A percentile compares a stretch with the other conserved stretches of the same genome.
Conservation (phyloP, 1,139 yeast genomes). For the Groenewaldozyma auringiensis region DNA sequence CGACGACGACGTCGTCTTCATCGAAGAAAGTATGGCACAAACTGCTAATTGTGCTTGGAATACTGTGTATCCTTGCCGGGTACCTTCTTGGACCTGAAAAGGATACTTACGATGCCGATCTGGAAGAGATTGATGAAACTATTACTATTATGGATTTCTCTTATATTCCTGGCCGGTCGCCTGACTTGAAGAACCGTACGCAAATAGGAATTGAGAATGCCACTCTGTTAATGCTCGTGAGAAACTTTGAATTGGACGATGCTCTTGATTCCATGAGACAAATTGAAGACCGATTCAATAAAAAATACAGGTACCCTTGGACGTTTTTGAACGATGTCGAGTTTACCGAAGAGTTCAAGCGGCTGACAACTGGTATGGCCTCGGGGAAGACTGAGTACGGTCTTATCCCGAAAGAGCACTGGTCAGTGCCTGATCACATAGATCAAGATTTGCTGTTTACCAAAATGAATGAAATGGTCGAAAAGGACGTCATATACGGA, state of each 20-base stretch:
- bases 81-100: too few relatives aligned
- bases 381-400: slow-evolving; percentile 77
- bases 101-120: too few relatives aligned
- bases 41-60: too few relatives aligned
- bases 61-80: too few relatives aligned
- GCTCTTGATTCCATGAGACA: slow-evolving; percentile 60
- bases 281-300: slow-evolving; percentile 53
- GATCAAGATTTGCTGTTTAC: slow-evolving; percentile 38
- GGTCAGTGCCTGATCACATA: slow-evolving; percentile 58
- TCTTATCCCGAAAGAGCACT: slow-evolving; percentile 49
- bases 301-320: slow-evolving; percentile 63
- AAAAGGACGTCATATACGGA: slow-evolving; percentile 65
- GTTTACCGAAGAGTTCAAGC: slow-evolving; percentile 58
- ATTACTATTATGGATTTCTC: slow-evolving; percentile 18
- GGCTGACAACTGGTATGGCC: slow-evolving; percentile 69
- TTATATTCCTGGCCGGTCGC: slow-evolving; percentile 20
- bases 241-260: slow-evolving; percentile 55
- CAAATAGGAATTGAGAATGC: slow-evolving; percentile 49
- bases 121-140: background rate
- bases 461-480: slow-evolving; percentile 47
- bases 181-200: slow-evolving; percentile 25
- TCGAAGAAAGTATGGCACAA: too few relatives aligned
- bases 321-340: slow-evolving; percentile 78
- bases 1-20: too few relatives aligned
- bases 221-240: slow-evolving; percentile 64